Base-by-base conservation (phyloP, 1,284 basidiomycete species). In the Tilletia indica region DNA sequence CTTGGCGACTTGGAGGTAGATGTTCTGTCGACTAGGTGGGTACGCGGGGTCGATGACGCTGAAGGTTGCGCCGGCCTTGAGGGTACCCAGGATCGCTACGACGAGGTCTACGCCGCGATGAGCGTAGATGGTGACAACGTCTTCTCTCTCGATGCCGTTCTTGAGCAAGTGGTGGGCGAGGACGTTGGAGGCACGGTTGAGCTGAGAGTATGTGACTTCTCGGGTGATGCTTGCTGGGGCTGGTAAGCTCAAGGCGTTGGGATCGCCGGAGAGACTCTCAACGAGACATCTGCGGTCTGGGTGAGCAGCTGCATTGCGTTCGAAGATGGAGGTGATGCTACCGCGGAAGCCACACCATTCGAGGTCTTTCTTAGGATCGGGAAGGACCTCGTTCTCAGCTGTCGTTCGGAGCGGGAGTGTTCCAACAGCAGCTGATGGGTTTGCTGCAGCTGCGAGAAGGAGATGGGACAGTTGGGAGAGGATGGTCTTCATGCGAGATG, bases 101-200 rank as follows among this genome's bases (percentile, higher is more conserved):
- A 97, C 93, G 68, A 99, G 90, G 84, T 99, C 96, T 56, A 97
- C 95, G 77, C 93, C 94, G 64, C 97, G 90, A 80, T 97, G 91
- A 0, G 97, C 97, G 83, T 99, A 99, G n/a, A 99, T 92, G 90
- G 97, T 98, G 70, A 99, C 94, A 25, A 99, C 94, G 79, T 99
- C 97, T 78, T 96, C 96, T 38, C 94, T 87, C 85, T 96, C 88
- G 14, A 99, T 87, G 14, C 96, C 96, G 19, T 89, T 89, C 79
- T 91, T 89, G 69, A 98, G 86, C 68, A 99, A 88, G 78, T 97
- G 90, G 82, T 99, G 96, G 0, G 97, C 92, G 8, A 99, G 88
- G 21, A 96, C 88, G 83, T 99, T 99, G 4, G 91, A 90, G 8
- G 95, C 93, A 68, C 88, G 88, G 72, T 93, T 89, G 76, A 99